These are phyloP conservation scores for Aspergillus oerlinghausenensis DNA, from an alignment of 2,329 filamentous ascomycete genomes.

Conservation along the genomic window DNA sequence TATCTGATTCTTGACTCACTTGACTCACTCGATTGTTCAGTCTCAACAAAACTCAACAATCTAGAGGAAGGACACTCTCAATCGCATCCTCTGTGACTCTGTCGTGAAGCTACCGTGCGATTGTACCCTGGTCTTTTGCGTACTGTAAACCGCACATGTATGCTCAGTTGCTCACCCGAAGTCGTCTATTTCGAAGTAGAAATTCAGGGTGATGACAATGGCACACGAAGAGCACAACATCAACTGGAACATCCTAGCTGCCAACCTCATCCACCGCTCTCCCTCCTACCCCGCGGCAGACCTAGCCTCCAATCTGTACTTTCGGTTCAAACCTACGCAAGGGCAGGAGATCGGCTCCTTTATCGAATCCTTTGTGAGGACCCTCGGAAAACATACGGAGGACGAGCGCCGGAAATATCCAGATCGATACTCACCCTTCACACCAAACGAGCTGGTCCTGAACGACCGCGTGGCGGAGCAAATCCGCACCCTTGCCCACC, in stretches of 20 bases:
- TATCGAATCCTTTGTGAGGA: constrained; percentile 6
- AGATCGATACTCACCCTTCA: neutral
- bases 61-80: neutral
- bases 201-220: neutral
- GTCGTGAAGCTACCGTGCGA: too few relatives aligned
- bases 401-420: constrained; percentile 11
- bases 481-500: constrained; percentile 6
- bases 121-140: too few relatives aligned
- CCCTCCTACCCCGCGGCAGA: neutral
- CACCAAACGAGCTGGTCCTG: constrained; percentile 3
- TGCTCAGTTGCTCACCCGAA: neutral
- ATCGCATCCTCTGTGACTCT: too few relatives aligned
- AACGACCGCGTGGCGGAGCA: constrained; percentile 2
- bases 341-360: constrained; percentile 8
- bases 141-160: neutral
- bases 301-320: neutral
- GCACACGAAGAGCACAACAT: constrained; percentile 13
- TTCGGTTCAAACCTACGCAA: constrained; percentile 7
- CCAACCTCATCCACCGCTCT: constrained; percentile 4
- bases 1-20: too few relatives aligned
- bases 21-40: too few relatives aligned
- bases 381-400: constrained; percentile 5
- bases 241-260: constrained; percentile 5
- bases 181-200: neutral
- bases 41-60: neutral